Percentiles rank a stretch among this genome's conserved stretches.
phyloP scores from a whole-genome alignment of 495 filamentous ascomycete species.

The Podospora pseudopauciseta region DNA sequence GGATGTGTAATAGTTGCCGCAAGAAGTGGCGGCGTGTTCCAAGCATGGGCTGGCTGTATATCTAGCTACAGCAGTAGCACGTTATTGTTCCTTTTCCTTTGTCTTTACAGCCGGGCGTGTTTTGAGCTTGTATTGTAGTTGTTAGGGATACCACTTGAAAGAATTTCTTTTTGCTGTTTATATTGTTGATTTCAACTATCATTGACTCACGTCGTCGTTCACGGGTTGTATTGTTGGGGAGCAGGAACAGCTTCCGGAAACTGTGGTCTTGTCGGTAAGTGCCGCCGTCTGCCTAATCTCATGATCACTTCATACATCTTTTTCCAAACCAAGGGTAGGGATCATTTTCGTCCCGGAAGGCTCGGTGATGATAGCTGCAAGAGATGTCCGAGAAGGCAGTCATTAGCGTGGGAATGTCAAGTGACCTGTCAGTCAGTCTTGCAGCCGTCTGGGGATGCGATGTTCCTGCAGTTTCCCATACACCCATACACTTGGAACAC shows the following conservation, averaged over 20 bases:
- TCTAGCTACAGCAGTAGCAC: not conserved
- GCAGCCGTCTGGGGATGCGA: not conserved
- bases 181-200: not conserved
- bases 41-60: not conserved
- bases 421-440: not conserved
- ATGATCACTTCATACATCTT: not conserved
- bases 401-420: not conserved
- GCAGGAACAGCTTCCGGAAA: too few relatives aligned
- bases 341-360: not conserved
- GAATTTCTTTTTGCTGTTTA: not conserved
- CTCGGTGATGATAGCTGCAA: not conserved
- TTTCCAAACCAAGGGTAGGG: not conserved
- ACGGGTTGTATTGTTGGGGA: not conserved
- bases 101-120: not conserved
- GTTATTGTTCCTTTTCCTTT: not conserved
- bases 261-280: not conserved
- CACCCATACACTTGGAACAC: not conserved
- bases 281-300: not conserved
- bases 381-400: not conserved
- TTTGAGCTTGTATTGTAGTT: not conserved
- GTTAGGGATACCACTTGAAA: conserved; percentile 11
- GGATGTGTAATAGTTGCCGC: not conserved
- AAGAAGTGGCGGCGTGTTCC: not conserved
- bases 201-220: not conserved
- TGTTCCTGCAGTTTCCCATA: not conserved